These are phyloP conservation scores for Coniella vitis DNA, from an alignment of 2,329 filamentous ascomycete species.

Conservation along the genomic window DNA sequence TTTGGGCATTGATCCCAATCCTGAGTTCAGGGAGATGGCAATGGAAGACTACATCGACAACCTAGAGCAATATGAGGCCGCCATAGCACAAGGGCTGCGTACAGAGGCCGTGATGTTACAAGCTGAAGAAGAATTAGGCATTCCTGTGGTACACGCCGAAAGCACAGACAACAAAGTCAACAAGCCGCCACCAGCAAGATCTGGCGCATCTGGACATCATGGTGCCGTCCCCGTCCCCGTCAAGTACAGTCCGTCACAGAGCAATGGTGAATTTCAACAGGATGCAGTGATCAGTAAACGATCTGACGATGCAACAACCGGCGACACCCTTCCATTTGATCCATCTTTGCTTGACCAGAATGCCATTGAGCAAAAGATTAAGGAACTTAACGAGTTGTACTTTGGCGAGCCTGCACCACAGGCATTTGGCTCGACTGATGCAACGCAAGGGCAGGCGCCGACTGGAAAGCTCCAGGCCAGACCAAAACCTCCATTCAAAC, in stretches of 20 bases:
- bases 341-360: slow-evolving; percentile 9
- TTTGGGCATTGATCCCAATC: slow-evolving; percentile 37
- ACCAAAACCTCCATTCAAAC: not conserved
- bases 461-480: slow-evolving; percentile 18
- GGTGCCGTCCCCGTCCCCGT: not conserved
- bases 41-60: slow-evolving; percentile 34
- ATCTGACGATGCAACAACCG: not conserved
- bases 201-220: not conserved
- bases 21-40: slow-evolving; percentile 34
- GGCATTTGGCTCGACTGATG: slow-evolving; percentile 16
- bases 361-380: slow-evolving; percentile 18
- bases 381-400: slow-evolving; percentile 19
- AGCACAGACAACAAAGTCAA: not conserved
- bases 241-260: not conserved
- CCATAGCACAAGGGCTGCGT: slow-evolving; percentile 21
- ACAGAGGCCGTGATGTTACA: slow-evolving; percentile 16
- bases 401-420: slow-evolving; percentile 3
- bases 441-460: slow-evolving; percentile 20
- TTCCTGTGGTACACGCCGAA: not conserved
- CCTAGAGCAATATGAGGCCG: slow-evolving; percentile 33
- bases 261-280: not conserved
- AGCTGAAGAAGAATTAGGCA: slow-evolving; percentile 17
- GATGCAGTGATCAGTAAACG: not conserved
- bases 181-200: not conserved
- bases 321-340: not conserved